A percentile compares a stretch with the other conserved stretches of the same genome.
These are phyloP conservation scores for Acer negundo DNA, from an alignment of 345 rosid genomes.

Conservation along the genomic window DNA sequence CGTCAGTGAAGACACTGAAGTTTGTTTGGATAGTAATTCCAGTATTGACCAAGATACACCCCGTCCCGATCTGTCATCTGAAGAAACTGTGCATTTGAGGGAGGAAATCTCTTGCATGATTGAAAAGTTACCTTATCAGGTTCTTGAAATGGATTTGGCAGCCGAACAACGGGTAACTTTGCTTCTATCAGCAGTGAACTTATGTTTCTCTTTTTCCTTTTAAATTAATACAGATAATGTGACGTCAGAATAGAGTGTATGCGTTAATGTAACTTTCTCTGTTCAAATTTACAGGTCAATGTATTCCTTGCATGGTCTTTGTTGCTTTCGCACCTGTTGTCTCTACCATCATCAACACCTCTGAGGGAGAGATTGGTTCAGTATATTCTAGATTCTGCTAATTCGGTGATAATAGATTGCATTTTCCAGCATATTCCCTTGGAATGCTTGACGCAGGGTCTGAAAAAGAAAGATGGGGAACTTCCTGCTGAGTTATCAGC, in stretches of 20 bases:
- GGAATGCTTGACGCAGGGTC: slow-evolving; percentile 52
- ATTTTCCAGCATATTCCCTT: slow-evolving; percentile 90
- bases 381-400: slow-evolving; percentile 69
- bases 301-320: slow-evolving; percentile 85
- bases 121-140: slow-evolving; percentile 61
- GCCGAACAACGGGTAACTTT: slow-evolving; percentile 71
- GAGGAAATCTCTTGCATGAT: slow-evolving; percentile 71
- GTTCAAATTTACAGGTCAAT: slow-evolving; percentile 58
- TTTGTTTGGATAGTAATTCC: slow-evolving; percentile 36
- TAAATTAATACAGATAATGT: slow-evolving; percentile 10
- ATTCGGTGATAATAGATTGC: slow-evolving; percentile 71
- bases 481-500: slow-evolving; percentile 53
- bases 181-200: slow-evolving; percentile 12
- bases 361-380: slow-evolving; percentile 76
- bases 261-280: slow-evolving; percentile 13
- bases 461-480: slow-evolving; percentile 74
- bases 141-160: slow-evolving; percentile 72
- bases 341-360: slow-evolving; percentile 63
- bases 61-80: slow-evolving; percentile 44
- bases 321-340: slow-evolving; percentile 73
- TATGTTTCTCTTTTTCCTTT: not conserved
- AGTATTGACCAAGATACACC: slow-evolving; percentile 43
- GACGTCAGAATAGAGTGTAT: not conserved
- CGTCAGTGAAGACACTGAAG: slow-evolving; percentile 46
- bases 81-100: slow-evolving; percentile 55